Evolutionary conservation across 208 protist species (phyloP).

Genomic region (Lotmaria passim): DNA sequence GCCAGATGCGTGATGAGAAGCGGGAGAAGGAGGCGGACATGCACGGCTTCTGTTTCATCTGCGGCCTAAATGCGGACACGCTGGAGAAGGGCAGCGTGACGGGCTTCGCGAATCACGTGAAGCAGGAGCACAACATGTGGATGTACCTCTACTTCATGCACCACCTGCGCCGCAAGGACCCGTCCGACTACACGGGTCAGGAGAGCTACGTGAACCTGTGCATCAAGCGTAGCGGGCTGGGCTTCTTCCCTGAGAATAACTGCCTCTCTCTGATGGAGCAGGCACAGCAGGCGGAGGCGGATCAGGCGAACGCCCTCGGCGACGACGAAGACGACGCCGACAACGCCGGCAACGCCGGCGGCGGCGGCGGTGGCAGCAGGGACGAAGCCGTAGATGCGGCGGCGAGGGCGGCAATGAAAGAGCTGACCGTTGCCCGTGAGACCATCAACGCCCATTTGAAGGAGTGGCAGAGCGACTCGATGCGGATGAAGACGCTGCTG

Average conservation of each 20-base stretch:
- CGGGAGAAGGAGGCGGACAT: slow-evolving; percentile 80
- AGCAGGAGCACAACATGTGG: slow-evolving; percentile 95
- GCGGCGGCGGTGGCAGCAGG: background rate
- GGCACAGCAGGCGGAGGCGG: slow-evolving; percentile 2
- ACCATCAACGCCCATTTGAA: slow-evolving; percentile 38
- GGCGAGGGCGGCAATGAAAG: slow-evolving; percentile 34
- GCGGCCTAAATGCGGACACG: slow-evolving; percentile 79
- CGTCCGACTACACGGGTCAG: slow-evolving; percentile 81
- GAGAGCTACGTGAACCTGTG: slow-evolving; percentile 79
- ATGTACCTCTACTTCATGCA: slow-evolving; percentile 95
- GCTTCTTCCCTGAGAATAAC: slow-evolving; percentile 80
- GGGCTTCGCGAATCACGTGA: slow-evolving; percentile 89
- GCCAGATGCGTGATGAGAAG: slow-evolving; percentile 88
- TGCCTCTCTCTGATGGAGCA: slow-evolving; percentile 61
- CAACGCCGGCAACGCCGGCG: background rate
- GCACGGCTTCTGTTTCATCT: slow-evolving; percentile 93
- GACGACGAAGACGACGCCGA: slow-evolving; percentile 37
- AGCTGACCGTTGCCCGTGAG: slow-evolving; percentile 40
- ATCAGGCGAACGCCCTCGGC: slow-evolving; percentile 17
- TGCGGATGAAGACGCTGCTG: slow-evolving; percentile 48
- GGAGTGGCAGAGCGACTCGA: slow-evolving; percentile 40
- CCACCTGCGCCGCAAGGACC: slow-evolving; percentile 82
- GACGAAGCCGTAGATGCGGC: slow-evolving; percentile 12
- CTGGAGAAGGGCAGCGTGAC: slow-evolving; percentile 74
- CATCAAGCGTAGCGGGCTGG: slow-evolving; percentile 58